phyloP scores from a whole-genome alignment of 345 rosid species.

The rapeseed (Brassica napus) region Da-Ae NC_063442.1:15147001-15147500 shows the following conservation, averaged over 20 bases:
- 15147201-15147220: not conserved
- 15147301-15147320: not conserved
- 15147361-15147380: too few species aligned
- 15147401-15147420: too few species aligned
- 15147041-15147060: slow-evolving; percentile 97
- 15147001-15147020: slow-evolving; percentile 80
- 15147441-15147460: too few species aligned
- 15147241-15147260: not conserved
- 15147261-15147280: not conserved
- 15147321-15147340: too few species aligned
- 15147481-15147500: too few species aligned
- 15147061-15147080: slow-evolving; percentile 88
- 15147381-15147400: too few species aligned
- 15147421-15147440: too few species aligned
- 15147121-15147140: slow-evolving; percentile 86
- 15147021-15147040: slow-evolving; percentile 82
- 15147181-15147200: slow-evolving; percentile 14
- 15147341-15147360: too few species aligned
- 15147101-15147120: slow-evolving; percentile 74
- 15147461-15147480: too few species aligned
- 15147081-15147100: slow-evolving; percentile 92
- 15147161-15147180: slow-evolving; percentile 43
- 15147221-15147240: slow-evolving; percentile 9
- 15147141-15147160: slow-evolving; percentile 95
- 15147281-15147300: not conserved